Base-by-base conservation (phyloP, 2,329 filamentous ascomycete species). In the Penicillium glabrum region DNA sequence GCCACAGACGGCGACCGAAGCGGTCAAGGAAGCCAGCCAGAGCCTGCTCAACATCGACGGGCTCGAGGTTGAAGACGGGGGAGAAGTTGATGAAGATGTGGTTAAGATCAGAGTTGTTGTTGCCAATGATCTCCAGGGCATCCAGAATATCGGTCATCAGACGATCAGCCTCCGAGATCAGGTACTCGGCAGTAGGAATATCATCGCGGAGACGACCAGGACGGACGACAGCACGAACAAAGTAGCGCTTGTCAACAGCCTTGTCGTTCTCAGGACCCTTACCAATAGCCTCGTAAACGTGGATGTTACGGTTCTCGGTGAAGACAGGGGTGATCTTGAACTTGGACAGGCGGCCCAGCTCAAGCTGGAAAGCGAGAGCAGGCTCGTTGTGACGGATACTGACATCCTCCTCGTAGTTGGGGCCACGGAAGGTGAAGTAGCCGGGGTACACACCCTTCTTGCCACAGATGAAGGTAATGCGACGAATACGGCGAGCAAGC, bases 31-130 rank as follows among this genome's bases (percentile, higher is more conserved):
- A 99, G 54, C 93, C 93, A 71, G 89, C 91, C 24, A 99, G 86
- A 29, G 91, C 93, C 76, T 96, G 86, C 79, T 98, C 92, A 16
- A 99, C 91, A 79, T 97, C 91, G 58, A 86, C 80, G 3, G 95
- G 93, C 70, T 91, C 83, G 48, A 99, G 86, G 73, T 92, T 91
- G 87, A 99, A 98, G 57, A 97, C 90, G 10, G 93, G 91, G 0
- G 91, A 95, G 81, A 99, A 99, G 85, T 99, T 98, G 83, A 99
- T 95, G 82, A 99, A 99, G 83, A 99, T 95, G 80, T 99, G 95
- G 83, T 99, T 99, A 72, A 99, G 84, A 82, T 99, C 95, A 51
- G 95, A 96, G 81, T 96, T 96, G 82, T 97, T 98, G 83, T 96
- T 97, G 72, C 95, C 95, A 72, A 97, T 96, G 68, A 99, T 97